Evolutionary conservation across 768 basidiomycete species (phyloP).

Genomic region (Podaxis sp.): DNA sequence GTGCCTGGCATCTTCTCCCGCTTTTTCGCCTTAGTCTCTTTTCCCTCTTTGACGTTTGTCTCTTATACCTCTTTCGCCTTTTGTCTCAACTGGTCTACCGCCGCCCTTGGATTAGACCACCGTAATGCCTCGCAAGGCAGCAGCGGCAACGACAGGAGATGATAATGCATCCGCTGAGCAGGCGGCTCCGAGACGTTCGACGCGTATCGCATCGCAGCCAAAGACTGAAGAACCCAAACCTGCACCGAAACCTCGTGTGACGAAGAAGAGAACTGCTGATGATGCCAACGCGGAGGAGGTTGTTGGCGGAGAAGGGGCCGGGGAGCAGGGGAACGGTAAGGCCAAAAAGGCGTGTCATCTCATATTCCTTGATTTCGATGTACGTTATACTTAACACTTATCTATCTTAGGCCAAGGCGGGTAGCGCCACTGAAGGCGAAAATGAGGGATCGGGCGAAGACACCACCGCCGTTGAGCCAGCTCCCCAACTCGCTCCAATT

Average conservation of each 20-base stretch:
- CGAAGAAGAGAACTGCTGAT: slow-evolving; percentile 42
- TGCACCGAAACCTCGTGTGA: slow-evolving; percentile 25
- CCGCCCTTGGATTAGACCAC: slow-evolving; percentile 4
- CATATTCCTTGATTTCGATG: slow-evolving; percentile 1
- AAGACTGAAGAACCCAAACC: slow-evolving; percentile 31
- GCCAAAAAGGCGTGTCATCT: slow-evolving; percentile 37
- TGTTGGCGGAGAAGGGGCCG: slow-evolving; percentile 20
- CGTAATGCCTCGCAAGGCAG: slow-evolving; percentile 34
- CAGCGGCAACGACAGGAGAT: slow-evolving; percentile 18
- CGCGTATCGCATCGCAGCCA: slow-evolving; percentile 50
- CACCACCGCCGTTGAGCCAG: slow-evolving; percentile 19
- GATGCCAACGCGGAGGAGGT: slow-evolving; percentile 1
- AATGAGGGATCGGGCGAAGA: slow-evolving; percentile 24
- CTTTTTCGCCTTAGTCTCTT: neutral
- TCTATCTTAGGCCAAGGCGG: slow-evolving; percentile 33
- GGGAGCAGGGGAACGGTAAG: slow-evolving; percentile 29
- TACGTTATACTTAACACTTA: slow-evolving; percentile 1
- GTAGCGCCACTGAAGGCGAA: slow-evolving; percentile 15
- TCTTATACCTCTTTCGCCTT: neutral
- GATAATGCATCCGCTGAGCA: slow-evolving; percentile 27
- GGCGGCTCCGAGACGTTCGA: slow-evolving; percentile 50
- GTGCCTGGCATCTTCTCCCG: neutral
- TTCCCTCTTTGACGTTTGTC: neutral
- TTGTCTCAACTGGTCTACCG: too few relatives aligned
- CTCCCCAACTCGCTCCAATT: slow-evolving; percentile 35